Evolutionary conservation across 345 rosid species (phyloP).

Genomic region (Gossypium mustelinum): DNA sequence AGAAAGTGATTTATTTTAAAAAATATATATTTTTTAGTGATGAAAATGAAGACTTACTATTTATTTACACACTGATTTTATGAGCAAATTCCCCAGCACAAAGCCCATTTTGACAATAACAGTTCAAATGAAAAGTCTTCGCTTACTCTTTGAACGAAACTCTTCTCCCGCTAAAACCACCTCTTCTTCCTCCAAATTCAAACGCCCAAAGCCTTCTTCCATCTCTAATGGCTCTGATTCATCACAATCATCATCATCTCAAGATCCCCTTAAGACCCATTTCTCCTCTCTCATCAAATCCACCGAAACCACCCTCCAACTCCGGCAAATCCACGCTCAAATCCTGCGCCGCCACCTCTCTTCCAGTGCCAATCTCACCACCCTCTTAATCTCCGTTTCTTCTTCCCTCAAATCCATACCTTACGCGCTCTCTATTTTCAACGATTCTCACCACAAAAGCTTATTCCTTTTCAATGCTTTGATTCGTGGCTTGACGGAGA

Average conservation of each 20-base stretch:
- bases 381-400: constrained; percentile 50
- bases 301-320: constrained; percentile 32
- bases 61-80: background rate
- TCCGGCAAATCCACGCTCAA: constrained; percentile 57
- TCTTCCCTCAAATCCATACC: constrained; percentile 40
- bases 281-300: constrained; percentile 44
- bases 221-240: background rate
- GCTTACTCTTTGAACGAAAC: constrained; percentile 10
- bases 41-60: too few relatives aligned
- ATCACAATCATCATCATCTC: constrained; percentile 6
- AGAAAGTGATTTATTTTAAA: too few relatives aligned
- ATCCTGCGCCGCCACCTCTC: constrained; percentile 39
- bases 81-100: too few relatives aligned
- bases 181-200: background rate
- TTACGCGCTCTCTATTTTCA: constrained; percentile 40
- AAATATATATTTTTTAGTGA: too few relatives aligned
- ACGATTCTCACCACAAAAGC: constrained; percentile 35
- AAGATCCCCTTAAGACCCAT: constrained; percentile 29
- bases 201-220: background rate
- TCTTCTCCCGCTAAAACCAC: constrained; percentile 10
- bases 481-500: constrained; percentile 47
- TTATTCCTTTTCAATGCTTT: constrained; percentile 48
- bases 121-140: constrained; percentile 21
- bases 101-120: background rate
- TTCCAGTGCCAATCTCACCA: constrained; percentile 31